Percentiles rank a stretch among this genome's conserved stretches.
These are phyloP conservation scores for Actinidia chinensis DNA, from an alignment of 179 eudicot genomes.

Conservation along the genomic window DNA sequence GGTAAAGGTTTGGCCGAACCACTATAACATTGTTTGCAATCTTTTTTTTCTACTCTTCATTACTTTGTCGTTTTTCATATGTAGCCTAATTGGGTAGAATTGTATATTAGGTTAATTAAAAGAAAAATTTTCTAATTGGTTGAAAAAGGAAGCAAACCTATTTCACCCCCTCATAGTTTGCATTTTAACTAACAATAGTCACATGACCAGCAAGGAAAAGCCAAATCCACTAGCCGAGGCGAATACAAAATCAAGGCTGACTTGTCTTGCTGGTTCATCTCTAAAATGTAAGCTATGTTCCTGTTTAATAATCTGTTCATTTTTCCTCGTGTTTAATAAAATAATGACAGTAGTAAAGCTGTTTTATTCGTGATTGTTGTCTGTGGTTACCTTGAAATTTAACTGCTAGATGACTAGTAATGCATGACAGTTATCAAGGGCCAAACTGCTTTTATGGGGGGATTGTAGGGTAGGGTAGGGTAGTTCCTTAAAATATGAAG, in stretches of 20 bases:
- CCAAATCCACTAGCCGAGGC: conserved; percentile 69
- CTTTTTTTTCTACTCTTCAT: too few relatives aligned
- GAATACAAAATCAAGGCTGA: conserved; percentile 75
- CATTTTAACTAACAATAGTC: too few relatives aligned
- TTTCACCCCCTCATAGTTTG: too few relatives aligned
- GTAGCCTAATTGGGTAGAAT: too few relatives aligned
- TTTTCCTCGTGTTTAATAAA: background rate
- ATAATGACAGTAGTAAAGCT: too few relatives aligned
- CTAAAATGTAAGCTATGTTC: conserved; percentile 58
- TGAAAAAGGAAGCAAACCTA: too few relatives aligned
- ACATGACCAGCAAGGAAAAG: conserved; percentile 44
- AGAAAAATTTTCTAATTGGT: too few relatives aligned
- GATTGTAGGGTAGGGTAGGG: too few relatives aligned
- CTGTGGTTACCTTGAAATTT: background rate
- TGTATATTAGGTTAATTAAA: too few relatives aligned
- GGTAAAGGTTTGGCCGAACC: too few relatives aligned
- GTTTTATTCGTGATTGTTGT: background rate
- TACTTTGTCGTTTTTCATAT: too few relatives aligned
- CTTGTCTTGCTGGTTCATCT: conserved; percentile 95
- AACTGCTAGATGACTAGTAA: background rate
- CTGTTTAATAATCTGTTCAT: background rate
- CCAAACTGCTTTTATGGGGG: background rate
- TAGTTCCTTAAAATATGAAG: background rate
- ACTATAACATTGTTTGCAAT: too few relatives aligned
- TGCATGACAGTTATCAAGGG: background rate